phyloP scores from a whole-genome alignment of 208 protist genomes.

The Spironucleus salmonicida region DNA sequence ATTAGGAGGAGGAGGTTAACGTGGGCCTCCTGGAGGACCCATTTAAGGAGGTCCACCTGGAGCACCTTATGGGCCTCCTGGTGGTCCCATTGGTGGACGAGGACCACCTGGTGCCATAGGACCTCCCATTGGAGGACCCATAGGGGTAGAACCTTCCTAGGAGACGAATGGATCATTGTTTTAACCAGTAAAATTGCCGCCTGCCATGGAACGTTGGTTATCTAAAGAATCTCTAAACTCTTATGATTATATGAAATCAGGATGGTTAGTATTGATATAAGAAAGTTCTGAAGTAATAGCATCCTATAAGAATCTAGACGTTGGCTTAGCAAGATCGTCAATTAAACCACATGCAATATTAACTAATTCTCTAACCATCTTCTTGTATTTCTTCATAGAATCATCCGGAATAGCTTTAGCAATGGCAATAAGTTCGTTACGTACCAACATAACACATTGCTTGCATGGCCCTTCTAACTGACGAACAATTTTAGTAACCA shows the following conservation, averaged over 20 bases:
- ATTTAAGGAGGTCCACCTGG: background rate
- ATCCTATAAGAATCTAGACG: conserved; percentile 40
- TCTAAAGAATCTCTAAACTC: background rate
- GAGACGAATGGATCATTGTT: background rate
- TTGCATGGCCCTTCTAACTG: conserved; percentile 24
- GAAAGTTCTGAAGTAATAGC: conserved; percentile 41
- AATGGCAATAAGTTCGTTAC: background rate
- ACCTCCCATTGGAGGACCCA: background rate
- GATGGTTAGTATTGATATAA: conserved; percentile 52
- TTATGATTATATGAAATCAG: conserved; percentile 40
- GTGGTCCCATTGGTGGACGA: background rate
- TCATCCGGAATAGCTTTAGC: conserved; percentile 12
- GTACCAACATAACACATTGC: conserved; percentile 4
- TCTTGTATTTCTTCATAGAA: background rate
- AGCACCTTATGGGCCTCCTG: background rate
- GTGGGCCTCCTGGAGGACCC: conserved; percentile 5
- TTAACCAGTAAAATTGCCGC: background rate
- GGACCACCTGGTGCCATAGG: background rate
- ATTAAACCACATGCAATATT: conserved; percentile 4
- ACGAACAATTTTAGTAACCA: conserved; percentile 17
- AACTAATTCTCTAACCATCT: conserved; percentile 17
- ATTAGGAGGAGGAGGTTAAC: too few species aligned
- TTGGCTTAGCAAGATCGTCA: conserved; percentile 32
- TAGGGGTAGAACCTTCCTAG: background rate
- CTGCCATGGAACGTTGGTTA: conserved; percentile 4